Percentiles rank a stretch among this genome's conserved stretches.
These are phyloP conservation scores for Chrysoporthe austroafricana DNA, from an alignment of 2,329 filamentous ascomycete genomes.

Conservation along the genomic window DNA sequence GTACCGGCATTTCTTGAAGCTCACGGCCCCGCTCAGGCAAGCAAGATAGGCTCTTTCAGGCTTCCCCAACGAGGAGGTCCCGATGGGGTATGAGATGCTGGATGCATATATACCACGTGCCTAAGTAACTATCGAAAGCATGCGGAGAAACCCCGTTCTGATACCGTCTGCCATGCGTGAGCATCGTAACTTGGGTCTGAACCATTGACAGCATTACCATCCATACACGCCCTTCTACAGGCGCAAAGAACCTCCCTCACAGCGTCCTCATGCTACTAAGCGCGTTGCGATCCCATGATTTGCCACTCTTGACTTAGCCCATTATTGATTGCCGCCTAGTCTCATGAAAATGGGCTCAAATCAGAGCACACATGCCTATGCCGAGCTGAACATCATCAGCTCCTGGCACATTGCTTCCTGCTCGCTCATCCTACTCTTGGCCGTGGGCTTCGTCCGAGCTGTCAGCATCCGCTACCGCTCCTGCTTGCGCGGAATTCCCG, in stretches of 20 bases:
- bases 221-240: background rate
- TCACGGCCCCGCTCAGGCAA: background rate
- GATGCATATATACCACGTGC: background rate
- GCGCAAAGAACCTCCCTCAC: background rate
- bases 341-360: background rate
- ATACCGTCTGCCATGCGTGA: background rate
- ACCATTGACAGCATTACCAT: background rate
- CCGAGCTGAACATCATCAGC: background rate
- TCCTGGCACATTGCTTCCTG: background rate
- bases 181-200: background rate
- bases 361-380: background rate
- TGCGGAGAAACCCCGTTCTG: background rate
- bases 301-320: background rate
- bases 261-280: no score
- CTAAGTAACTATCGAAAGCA: no score
- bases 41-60: background rate
- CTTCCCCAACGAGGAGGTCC: background rate
- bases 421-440: background rate
- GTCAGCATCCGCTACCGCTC: background rate
- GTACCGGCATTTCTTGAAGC: background rate
- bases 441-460: background rate
- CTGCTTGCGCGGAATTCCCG: slow-evolving; percentile 11
- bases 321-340: background rate
- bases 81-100: background rate
- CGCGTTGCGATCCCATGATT: background rate